Percentiles rank a stretch among this genome's conserved stretches.
These are phyloP conservation scores for Podaxis sp. DNA, from an alignment of 768 basidiomycete genomes.

Conservation along the genomic window DNA sequence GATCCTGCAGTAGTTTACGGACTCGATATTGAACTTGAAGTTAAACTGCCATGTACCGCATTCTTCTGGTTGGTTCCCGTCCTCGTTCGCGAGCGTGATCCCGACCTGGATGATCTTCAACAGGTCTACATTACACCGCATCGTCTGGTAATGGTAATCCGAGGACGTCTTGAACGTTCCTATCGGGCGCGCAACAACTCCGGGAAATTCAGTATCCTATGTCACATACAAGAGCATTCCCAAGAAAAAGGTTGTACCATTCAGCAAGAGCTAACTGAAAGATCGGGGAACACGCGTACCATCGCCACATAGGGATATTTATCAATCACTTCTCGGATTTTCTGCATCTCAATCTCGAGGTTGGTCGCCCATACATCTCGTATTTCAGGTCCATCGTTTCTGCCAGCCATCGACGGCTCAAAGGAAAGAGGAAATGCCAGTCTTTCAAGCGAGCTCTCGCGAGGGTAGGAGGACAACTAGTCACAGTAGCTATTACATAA, in stretches of 20 bases:
- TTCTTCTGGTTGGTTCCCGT: slow-evolving; percentile 88
- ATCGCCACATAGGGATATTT: slow-evolving; percentile 93
- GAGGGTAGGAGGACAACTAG: slow-evolving; percentile 6
- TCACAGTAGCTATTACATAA: slow-evolving; percentile 9
- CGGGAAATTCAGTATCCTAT: slow-evolving; percentile 99
- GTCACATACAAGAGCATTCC: not conserved
- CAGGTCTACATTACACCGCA: slow-evolving; percentile 98
- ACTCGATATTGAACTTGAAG: slow-evolving; percentile 88
- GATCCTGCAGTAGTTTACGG: slow-evolving; percentile 12
- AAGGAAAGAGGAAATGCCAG: not conserved
- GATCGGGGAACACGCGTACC: slow-evolving; percentile 47
- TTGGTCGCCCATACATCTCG: slow-evolving; percentile 95
- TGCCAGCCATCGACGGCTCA: slow-evolving; percentile 9
- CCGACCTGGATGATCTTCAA: slow-evolving; percentile 98
- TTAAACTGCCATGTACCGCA: slow-evolving; percentile 99
- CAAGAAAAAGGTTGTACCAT: slow-evolving; percentile 21
- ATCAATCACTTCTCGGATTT: slow-evolving; percentile 84
- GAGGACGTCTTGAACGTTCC: slow-evolving; percentile 95
- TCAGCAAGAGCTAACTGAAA: slow-evolving; percentile 13
- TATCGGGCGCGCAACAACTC: slow-evolving; percentile 96
- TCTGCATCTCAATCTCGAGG: slow-evolving; percentile 89
- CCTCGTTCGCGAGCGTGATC: slow-evolving; percentile 90
- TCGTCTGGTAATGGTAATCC: slow-evolving; percentile 99
- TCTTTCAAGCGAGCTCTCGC: not conserved
- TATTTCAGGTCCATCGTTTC: slow-evolving; percentile 41